Evolutionary conservation across 2,329 filamentous ascomycete species (phyloP).

Genomic region (Iodosphaeria phyllophila): DNA sequence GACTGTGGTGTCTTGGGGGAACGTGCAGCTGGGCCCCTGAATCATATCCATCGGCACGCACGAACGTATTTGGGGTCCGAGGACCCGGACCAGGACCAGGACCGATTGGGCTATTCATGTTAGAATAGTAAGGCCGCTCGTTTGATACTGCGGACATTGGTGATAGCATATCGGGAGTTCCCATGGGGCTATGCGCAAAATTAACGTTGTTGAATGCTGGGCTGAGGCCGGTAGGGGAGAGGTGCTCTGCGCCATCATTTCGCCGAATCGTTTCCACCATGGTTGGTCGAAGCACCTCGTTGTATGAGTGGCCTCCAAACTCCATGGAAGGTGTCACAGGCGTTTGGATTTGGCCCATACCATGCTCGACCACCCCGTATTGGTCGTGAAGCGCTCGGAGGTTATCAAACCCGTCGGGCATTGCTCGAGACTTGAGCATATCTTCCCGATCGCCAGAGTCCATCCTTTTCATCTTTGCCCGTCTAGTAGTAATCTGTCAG

Average conservation of each 20-base stretch:
- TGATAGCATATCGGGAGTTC: slow-evolving; percentile 34
- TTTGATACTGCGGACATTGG: slow-evolving; percentile 34
- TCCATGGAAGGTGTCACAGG: slow-evolving; percentile 29
- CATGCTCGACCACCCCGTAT: slow-evolving; percentile 42
- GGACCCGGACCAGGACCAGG: too few relatives aligned
- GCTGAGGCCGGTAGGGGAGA: slow-evolving; percentile 47
- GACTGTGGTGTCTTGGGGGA: slow-evolving; percentile 21
- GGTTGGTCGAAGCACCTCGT: slow-evolving; percentile 48
- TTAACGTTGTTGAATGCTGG: slow-evolving; percentile 49
- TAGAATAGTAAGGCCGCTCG: slow-evolving; percentile 30
- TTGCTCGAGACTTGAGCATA: slow-evolving; percentile 54
- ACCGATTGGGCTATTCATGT: slow-evolving; percentile 24
- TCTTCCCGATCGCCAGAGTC: slow-evolving; percentile 52
- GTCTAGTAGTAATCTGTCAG: slow-evolving; percentile 20
- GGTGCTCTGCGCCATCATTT: slow-evolving; percentile 42
- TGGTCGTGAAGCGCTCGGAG: slow-evolving; percentile 49
- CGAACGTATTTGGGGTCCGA: slow-evolving; percentile 32
- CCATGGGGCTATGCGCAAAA: slow-evolving; percentile 36
- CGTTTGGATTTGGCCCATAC: slow-evolving; percentile 25
- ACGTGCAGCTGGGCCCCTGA: slow-evolving; percentile 24
- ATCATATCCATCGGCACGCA: slow-evolving; percentile 27
- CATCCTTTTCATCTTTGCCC: slow-evolving; percentile 54
- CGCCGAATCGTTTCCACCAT: slow-evolving; percentile 50
- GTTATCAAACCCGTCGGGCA: slow-evolving; percentile 54
- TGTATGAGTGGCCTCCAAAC: slow-evolving; percentile 27